Percentiles rank a stretch among this genome's conserved stretches.
Evolutionary conservation across 495 filamentous ascomycete species (phyloP).

Genomic region (Parmelia sp.): DNA sequence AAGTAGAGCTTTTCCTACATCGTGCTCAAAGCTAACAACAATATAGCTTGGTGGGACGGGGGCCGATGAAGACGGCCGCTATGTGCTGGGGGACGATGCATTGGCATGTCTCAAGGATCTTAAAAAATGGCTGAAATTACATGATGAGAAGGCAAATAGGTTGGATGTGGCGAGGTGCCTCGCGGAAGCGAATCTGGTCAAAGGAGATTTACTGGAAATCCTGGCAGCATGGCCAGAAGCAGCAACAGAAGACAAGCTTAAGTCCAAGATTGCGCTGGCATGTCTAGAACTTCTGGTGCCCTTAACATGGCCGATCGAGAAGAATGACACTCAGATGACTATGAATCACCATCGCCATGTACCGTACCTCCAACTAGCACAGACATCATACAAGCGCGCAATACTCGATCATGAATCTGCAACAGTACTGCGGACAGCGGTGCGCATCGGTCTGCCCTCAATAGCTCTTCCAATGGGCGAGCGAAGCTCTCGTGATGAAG

Average conservation of each 20-base stretch:
- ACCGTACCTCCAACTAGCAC: slow-evolving; percentile 79
- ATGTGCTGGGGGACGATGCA: slow-evolving; percentile 89
- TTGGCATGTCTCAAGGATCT: slow-evolving; percentile 86
- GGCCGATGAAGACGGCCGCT: slow-evolving; percentile 71
- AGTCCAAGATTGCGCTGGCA: slow-evolving; percentile 73
- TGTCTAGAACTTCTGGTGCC: slow-evolving; percentile 91
- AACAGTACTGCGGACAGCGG: slow-evolving; percentile 66
- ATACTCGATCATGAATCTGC: slow-evolving; percentile 75
- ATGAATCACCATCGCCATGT: slow-evolving; percentile 87
- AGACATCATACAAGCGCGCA: slow-evolving; percentile 80
- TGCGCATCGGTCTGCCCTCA: slow-evolving; percentile 77
- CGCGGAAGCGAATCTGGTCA: slow-evolving; percentile 86
- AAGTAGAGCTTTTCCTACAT: slow-evolving; percentile 35
- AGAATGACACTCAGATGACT: slow-evolving; percentile 71
- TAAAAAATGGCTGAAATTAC: slow-evolving; percentile 86
- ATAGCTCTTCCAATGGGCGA: slow-evolving; percentile 75
- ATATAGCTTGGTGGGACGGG: slow-evolving; percentile 78
- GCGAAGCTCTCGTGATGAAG: slow-evolving; percentile 73
- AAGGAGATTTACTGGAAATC: slow-evolving; percentile 84
- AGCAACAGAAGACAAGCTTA: slow-evolving; percentile 61
- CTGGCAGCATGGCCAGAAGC: slow-evolving; percentile 68
- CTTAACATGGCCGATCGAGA: slow-evolving; percentile 89
- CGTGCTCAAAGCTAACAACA: slow-evolving; percentile 25
- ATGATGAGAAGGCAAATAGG: slow-evolving; percentile 89
- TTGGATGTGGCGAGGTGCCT: slow-evolving; percentile 93